phyloP scores from a whole-genome alignment of 1,284 basidiomycete genomes.

The Phlebopus sp. region DNA sequence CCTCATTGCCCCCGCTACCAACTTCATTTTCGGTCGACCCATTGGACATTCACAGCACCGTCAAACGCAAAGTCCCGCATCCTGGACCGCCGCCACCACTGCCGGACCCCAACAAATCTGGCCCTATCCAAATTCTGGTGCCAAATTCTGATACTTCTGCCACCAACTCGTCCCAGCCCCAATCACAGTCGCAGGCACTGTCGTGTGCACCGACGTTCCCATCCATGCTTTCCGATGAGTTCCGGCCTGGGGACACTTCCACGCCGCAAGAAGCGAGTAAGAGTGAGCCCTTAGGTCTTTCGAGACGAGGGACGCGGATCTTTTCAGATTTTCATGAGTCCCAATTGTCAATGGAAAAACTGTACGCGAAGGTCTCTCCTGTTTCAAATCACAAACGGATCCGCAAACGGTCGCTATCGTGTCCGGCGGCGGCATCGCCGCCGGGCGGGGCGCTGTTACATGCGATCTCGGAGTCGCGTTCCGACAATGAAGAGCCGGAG shows the following conservation, averaged over 20 bases:
- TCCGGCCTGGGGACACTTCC: slow-evolving; percentile 19
- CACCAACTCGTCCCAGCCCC: slow-evolving; percentile 24
- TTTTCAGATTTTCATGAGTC: not conserved
- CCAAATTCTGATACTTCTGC: slow-evolving; percentile 32
- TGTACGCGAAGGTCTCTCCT: not conserved
- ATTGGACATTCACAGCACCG: slow-evolving; percentile 13
- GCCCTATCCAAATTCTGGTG: slow-evolving; percentile 27
- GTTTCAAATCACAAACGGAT: not conserved
- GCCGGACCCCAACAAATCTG: slow-evolving; percentile 17
- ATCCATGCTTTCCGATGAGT: slow-evolving; percentile 16
- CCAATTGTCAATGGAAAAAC: not conserved
- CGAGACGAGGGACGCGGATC: slow-evolving; percentile 6
- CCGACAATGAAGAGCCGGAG: too few species aligned
- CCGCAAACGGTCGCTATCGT: not conserved
- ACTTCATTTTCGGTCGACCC: slow-evolving; percentile 14
- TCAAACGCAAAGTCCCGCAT: slow-evolving; percentile 30
- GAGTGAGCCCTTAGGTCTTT: not conserved
- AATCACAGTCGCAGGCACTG: slow-evolving; percentile 12
- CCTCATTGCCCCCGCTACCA: slow-evolving; percentile 15
- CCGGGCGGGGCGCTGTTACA: too few species aligned
- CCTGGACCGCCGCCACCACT: slow-evolving; percentile 14
- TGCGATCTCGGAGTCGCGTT: too few species aligned
- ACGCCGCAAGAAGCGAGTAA: slow-evolving; percentile 14
- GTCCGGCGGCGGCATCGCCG: not conserved
- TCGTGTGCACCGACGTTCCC: slow-evolving; percentile 11